phyloP scores from a whole-genome alignment of 805 yeast genomes.

The Brettanomyces nanus region DNA sequence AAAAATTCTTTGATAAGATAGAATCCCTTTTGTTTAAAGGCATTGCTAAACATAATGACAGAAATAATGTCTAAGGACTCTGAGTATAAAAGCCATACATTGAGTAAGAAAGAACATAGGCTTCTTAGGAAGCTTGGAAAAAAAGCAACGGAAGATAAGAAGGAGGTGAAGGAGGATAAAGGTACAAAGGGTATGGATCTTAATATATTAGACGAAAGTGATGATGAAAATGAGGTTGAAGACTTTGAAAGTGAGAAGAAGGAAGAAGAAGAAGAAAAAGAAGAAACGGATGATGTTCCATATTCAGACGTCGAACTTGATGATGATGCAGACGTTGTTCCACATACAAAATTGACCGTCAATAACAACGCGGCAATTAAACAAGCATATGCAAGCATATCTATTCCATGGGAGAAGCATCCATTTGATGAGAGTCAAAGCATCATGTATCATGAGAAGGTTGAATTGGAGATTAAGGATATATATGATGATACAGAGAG shows the following conservation, averaged over 20 bases:
- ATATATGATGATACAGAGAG: constrained; percentile 94
- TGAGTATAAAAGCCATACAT: constrained; percentile 36
- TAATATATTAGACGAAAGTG: constrained; percentile 28
- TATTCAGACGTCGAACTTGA: constrained; percentile 88
- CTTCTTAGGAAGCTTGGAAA: constrained; percentile 14
- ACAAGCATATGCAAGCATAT: constrained; percentile 59
- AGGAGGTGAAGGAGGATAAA: constrained; percentile 25
- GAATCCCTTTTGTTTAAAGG: no score
- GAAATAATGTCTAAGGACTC: constrained; percentile 3
- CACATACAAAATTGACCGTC: constrained; percentile 81
- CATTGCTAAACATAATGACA: not conserved
- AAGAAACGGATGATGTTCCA: constrained; percentile 65
- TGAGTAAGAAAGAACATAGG: constrained; percentile 53
- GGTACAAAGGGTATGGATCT: constrained; percentile 28
- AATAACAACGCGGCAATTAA: constrained; percentile 81
- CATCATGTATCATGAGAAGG: constrained; percentile 48
- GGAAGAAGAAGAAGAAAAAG: constrained; percentile 31
- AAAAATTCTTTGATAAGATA: no score
- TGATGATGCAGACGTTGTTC: constrained; percentile 91
- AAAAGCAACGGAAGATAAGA: constrained; percentile 6
- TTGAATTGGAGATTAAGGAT: constrained; percentile 67
- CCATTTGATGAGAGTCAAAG: constrained; percentile 82
- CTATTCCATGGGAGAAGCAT: constrained; percentile 55
- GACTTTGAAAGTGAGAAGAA: constrained; percentile 23
- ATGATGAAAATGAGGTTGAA: constrained; percentile 32